phyloP scores from a whole-genome alignment of 2,329 filamentous ascomycete genomes.

The Trichothecium sympodiale region DNA sequence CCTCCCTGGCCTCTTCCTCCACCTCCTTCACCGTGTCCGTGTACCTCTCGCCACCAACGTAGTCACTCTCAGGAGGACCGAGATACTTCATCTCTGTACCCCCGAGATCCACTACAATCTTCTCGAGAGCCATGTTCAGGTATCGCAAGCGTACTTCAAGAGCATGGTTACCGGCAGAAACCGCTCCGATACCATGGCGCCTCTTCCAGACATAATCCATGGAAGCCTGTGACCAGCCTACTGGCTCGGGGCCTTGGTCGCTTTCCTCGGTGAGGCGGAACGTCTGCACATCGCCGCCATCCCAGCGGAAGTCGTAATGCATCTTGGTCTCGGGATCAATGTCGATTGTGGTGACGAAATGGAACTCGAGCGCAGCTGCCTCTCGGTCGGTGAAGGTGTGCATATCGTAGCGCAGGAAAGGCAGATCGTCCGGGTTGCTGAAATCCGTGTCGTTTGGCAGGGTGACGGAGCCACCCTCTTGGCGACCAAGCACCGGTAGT shows the following conservation, averaged over 20 bases:
- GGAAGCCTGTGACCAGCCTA: conserved; percentile 36
- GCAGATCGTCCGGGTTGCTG: conserved; percentile 7
- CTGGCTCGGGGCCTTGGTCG: conserved; percentile 26
- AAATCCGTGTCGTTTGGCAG: conserved; percentile 9
- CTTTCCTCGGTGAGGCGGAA: conserved; percentile 17
- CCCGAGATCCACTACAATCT: conserved; percentile 21
- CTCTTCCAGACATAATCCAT: conserved; percentile 38
- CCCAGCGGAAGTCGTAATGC: conserved; percentile 36
- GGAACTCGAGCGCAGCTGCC: conserved; percentile 17
- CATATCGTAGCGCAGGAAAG: conserved; percentile 17
- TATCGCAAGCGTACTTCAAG: conserved; percentile 18
- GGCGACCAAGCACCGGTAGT: conserved; percentile 19
- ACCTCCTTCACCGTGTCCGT: not conserved
- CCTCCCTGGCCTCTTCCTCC: no score
- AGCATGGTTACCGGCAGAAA: conserved; percentile 14
- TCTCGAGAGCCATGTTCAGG: conserved; percentile 24
- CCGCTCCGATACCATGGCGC: conserved; percentile 16
- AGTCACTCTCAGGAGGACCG: conserved; percentile 19
- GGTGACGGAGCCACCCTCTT: conserved; percentile 11
- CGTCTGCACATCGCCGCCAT: conserved; percentile 22
- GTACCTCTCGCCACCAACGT: conserved; percentile 4
- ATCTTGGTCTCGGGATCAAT: conserved; percentile 36
- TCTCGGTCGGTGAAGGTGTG: conserved; percentile 16
- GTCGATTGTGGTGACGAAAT: conserved; percentile 33
- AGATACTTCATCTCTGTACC: conserved; percentile 22